Evolutionary conservation across 441 rosid species (phyloP).

Genomic region (Pelargonium citronellum): DNA sequence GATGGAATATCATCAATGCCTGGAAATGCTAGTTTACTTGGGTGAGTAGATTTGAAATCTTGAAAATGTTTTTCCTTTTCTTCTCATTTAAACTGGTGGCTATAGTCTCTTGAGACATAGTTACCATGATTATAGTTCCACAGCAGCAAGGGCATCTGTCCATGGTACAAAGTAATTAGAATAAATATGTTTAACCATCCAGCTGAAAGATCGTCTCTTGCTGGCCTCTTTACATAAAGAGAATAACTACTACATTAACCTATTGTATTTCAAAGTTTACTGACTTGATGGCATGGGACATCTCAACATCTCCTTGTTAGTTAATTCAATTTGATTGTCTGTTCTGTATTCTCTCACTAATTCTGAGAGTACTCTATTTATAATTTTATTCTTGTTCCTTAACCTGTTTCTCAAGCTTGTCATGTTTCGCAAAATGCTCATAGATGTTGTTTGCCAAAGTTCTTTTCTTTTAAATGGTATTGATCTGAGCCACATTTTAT

Average conservation of each 20-base stretch:
- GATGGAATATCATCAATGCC: slow-evolving; percentile 65
- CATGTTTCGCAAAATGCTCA: not conserved
- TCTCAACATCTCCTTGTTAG: not conserved
- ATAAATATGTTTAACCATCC: no score
- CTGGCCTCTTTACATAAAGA: not conserved
- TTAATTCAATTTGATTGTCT: not conserved
- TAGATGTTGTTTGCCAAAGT: not conserved
- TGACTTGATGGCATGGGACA: not conserved
- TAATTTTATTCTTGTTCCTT: no score
- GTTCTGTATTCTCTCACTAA: not conserved
- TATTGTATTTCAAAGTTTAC: not conserved
- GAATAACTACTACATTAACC: not conserved
- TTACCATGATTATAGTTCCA: not conserved
- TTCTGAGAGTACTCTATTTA: not conserved
- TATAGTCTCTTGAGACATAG: not conserved
- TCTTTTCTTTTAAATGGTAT: slow-evolving; percentile 13
- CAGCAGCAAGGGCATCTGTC: no score
- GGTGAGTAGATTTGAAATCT: slow-evolving; percentile 43
- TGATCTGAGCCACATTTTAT: not conserved
- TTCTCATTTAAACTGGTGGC: not conserved
- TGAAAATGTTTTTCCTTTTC: slow-evolving; percentile 5
- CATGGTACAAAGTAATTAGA: no score
- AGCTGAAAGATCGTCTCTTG: no score
- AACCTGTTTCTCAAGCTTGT: not conserved
- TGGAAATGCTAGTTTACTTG: slow-evolving; percentile 84